Evolutionary conservation across 768 basidiomycete species (phyloP).

Genomic region (Amanita pseudoporphyria): DNA sequence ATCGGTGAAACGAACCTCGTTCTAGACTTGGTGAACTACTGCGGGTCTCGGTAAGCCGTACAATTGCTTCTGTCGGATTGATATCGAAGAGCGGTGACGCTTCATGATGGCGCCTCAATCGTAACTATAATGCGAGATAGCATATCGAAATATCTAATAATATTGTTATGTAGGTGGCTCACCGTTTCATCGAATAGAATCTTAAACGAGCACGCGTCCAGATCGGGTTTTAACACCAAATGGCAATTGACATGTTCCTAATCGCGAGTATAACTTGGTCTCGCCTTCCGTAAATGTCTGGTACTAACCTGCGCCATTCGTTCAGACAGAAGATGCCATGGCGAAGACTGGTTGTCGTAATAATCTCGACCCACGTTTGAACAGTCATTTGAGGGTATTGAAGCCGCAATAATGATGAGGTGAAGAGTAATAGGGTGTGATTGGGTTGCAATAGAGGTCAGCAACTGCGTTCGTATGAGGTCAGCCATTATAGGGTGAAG

Average conservation of each 20-base stretch:
- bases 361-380: conserved; percentile 16
- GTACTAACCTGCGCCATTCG: conserved; percentile 34
- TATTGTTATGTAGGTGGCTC: conserved; percentile 10
- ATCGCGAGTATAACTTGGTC: background rate
- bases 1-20: background rate
- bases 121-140: conserved; percentile 19
- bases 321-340: conserved; percentile 33
- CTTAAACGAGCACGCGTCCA: conserved; percentile 35
- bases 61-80: conserved; percentile 2
- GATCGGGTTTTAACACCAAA: conserved; percentile 39
- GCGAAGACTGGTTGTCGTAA: conserved; percentile 20
- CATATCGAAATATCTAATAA: conserved; percentile 4
- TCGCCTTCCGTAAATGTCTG: background rate
- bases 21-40: background rate
- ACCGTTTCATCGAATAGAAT: conserved; percentile 40
- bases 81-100: background rate
- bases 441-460: conserved; percentile 23
- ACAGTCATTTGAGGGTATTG: conserved; percentile 27
- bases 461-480: conserved; percentile 17
- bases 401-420: conserved; percentile 46
- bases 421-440: conserved; percentile 31
- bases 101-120: conserved; percentile 24
- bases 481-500: background rate
- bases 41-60: background rate
- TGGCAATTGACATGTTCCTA: conserved; percentile 51